A percentile compares a stretch with the other conserved stretches of the same genome.
Conservation (phyloP, 495 filamentous ascomycete species). For the Penicillium taxi region DNA sequence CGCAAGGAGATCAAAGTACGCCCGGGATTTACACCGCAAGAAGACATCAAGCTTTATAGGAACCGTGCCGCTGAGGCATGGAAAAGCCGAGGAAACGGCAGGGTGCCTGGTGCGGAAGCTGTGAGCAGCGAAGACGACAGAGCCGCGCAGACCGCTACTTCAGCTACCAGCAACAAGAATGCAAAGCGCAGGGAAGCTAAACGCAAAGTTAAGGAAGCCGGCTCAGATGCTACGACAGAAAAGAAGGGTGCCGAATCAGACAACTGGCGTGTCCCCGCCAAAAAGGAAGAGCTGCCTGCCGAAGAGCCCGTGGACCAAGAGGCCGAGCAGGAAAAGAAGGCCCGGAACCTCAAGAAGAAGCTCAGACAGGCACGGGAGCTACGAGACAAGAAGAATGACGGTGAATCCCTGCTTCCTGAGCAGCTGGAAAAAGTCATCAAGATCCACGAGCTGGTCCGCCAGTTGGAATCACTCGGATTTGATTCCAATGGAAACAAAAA, state of each 20-base stretch:
- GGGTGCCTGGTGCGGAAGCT: conserved; percentile 72
- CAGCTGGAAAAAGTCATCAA: conserved; percentile 97
- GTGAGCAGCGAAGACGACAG: conserved; percentile 44
- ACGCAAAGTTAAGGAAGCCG: conserved; percentile 69
- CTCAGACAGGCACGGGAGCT: conserved; percentile 86
- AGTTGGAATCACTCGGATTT: conserved; percentile 81
- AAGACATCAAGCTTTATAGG: conserved; percentile 95
- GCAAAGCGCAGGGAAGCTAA: conserved; percentile 86
- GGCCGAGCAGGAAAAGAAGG: conserved; percentile 85
- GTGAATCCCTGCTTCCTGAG: conserved; percentile 76
- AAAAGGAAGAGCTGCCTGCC: conserved; percentile 27
- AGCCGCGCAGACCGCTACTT: conserved; percentile 32
- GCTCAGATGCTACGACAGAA: conserved; percentile 26
- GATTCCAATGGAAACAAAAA: conserved; percentile 56
- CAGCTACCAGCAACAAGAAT: conserved; percentile 69
- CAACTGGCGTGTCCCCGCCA: conserved; percentile 23
- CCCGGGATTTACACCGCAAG: conserved; percentile 87
- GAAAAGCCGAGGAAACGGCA: conserved; percentile 68
- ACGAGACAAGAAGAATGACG: conserved; percentile 82
- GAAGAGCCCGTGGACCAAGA: conserved; percentile 49
- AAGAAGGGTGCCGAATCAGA: conserved; percentile 30
- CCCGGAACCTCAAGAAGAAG: conserved; percentile 90
- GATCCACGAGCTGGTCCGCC: conserved; percentile 85
- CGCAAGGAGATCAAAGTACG: conserved; percentile 88
- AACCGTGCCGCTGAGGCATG: conserved; percentile 82